Conservation (phyloP, 2,329 filamentous ascomycete species). For the Pseudocercospora vitis region DNA sequence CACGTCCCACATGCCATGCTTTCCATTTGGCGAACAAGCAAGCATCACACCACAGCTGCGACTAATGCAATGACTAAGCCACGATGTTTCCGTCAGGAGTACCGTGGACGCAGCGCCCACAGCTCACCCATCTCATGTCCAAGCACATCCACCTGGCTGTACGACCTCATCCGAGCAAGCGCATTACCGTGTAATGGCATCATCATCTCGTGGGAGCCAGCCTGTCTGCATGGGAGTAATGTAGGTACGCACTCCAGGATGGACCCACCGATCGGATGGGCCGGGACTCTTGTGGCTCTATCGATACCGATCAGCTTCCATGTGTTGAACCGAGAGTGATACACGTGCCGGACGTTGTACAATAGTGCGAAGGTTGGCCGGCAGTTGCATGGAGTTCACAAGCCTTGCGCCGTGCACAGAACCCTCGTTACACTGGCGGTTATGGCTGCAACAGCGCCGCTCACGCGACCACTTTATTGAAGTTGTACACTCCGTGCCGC, state of each 20-base stretch:
- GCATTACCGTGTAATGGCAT: not conserved
- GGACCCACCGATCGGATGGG: slow-evolving; percentile 4
- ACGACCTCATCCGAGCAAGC: not conserved
- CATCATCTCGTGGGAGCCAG: slow-evolving; percentile 6
- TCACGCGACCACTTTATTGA: not conserved
- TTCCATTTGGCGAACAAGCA: not conserved
- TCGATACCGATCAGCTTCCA: slow-evolving; percentile 7
- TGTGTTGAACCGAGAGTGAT: not conserved
- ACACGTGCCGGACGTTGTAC: slow-evolving; percentile 14
- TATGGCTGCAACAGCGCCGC: not conserved
- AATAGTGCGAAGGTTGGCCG: slow-evolving; percentile 11
- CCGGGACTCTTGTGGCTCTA: slow-evolving; percentile 1
- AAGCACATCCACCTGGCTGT: not conserved
- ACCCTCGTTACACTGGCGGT: not conserved
- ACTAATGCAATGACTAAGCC: slow-evolving; percentile 2
- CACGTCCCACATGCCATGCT: not conserved
- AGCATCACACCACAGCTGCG: not conserved
- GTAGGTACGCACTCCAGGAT: slow-evolving; percentile 6
- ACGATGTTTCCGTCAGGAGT: not conserved
- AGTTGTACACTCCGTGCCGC: not conserved
- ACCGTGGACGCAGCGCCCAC: not conserved
- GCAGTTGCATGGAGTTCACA: slow-evolving; percentile 9
- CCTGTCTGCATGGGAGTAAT: not conserved
- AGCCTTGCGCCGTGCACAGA: slow-evolving; percentile 1
- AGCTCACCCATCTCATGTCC: not conserved